These are phyloP conservation scores for Hypoxylon trugodes DNA, from an alignment of 495 filamentous ascomycete species.

Conservation along the genomic window DNA sequence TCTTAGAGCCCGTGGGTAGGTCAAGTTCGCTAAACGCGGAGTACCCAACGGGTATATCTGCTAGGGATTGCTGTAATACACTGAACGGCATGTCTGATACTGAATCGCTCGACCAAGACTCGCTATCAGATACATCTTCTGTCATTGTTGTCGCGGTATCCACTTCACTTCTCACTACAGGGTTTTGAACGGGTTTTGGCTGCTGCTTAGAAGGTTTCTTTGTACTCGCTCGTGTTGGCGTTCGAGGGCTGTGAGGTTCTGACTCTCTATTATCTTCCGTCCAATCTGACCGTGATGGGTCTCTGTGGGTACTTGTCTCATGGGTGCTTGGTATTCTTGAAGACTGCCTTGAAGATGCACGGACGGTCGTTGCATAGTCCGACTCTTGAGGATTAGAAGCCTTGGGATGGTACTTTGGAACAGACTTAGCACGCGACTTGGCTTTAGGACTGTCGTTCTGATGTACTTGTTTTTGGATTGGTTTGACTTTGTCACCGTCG, in stretches of 20 bases:
- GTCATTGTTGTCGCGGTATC: conserved; percentile 29
- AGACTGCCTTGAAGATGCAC: conserved; percentile 44
- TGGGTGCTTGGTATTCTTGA: conserved; percentile 39
- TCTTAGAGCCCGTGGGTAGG: conserved; percentile 54
- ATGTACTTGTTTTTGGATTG: conserved; percentile 32
- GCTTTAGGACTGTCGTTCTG: conserved; percentile 39
- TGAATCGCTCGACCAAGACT: conserved; percentile 42
- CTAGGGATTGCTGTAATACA: conserved; percentile 56
- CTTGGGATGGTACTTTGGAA: conserved; percentile 42
- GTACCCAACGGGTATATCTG: conserved; percentile 63
- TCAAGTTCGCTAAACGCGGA: conserved; percentile 68
- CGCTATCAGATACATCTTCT: conserved; percentile 41
- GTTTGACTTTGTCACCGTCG: conserved; percentile 48
- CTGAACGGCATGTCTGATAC: conserved; percentile 50
- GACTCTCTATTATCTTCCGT: conserved; percentile 53
- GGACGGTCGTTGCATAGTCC: conserved; percentile 42
- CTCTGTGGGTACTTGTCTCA: conserved; percentile 28
- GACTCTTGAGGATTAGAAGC: conserved; percentile 39
- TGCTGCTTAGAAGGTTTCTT: conserved; percentile 36
- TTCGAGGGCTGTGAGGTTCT: conserved; percentile 41
- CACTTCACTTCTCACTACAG: conserved; percentile 19
- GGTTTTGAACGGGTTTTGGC: conserved; percentile 28
- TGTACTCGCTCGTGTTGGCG: conserved; percentile 25
- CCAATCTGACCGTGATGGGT: conserved; percentile 57
- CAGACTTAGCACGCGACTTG: conserved; percentile 24